These are phyloP conservation scores for Epichloe baconii DNA, from an alignment of 2,329 filamentous ascomycete genomes.

Conservation along the genomic window DNA sequence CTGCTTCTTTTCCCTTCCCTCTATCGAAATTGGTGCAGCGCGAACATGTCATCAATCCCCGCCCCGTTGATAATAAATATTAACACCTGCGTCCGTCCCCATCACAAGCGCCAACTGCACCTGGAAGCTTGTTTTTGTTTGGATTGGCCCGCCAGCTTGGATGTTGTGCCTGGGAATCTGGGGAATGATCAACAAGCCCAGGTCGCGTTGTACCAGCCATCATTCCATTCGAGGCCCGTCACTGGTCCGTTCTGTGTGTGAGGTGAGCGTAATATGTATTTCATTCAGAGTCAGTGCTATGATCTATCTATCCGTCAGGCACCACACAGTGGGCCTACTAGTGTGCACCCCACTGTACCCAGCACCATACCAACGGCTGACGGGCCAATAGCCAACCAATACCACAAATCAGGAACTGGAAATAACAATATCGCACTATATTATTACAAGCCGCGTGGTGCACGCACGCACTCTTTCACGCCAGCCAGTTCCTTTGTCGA, in stretches of 20 bases:
- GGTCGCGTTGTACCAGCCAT: neutral
- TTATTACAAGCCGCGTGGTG: neutral
- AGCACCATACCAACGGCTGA: neutral
- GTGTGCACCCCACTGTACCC: too few species aligned
- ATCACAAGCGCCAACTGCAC: neutral
- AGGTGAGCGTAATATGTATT: too few species aligned
- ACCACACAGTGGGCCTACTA: neutral
- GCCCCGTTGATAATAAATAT: too few species aligned
- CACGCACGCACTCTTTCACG: neutral
- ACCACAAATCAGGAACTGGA: neutral
- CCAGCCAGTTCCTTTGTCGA: neutral
- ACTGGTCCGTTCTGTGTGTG: too few species aligned
- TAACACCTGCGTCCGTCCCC: too few species aligned
- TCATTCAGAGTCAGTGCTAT: too few species aligned
- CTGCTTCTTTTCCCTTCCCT: too few species aligned
- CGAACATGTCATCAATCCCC: neutral
- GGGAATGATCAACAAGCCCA: conserved; percentile 6
- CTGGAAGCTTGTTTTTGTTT: neutral
- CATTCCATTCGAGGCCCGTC: conserved; percentile 3
- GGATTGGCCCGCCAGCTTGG: neutral
- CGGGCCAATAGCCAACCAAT: neutral
- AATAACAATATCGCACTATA: too few species aligned
- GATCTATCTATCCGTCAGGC: too few species aligned
- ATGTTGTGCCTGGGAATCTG: conserved; percentile 4
- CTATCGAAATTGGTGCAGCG: neutral